A percentile compares a stretch with the other conserved stretches of the same genome.
Conservation (phyloP, 345 rosid species). For the Aquilaria yunnanensis region DNA sequence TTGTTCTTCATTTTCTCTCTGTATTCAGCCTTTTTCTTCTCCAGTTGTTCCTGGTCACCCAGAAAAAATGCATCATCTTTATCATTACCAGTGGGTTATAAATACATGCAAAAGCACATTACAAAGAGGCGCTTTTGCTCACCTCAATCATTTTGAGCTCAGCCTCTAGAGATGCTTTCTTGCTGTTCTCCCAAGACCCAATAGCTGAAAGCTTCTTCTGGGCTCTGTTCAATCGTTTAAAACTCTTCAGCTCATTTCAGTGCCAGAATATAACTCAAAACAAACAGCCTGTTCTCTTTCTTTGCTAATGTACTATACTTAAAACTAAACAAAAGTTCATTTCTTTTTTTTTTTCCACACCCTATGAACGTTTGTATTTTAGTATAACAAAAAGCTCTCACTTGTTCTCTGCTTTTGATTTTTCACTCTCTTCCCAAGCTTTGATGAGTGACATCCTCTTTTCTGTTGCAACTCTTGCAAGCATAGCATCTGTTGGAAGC, state of each 20-base stretch:
- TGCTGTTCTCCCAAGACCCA: constrained; percentile 63
- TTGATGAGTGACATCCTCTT: constrained; percentile 66
- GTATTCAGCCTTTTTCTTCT: constrained; percentile 70
- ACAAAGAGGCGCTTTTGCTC: background rate
- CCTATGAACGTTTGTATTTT: background rate
- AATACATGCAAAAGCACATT: background rate
- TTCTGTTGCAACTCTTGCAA: constrained; percentile 71
- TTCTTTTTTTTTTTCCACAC: too few species aligned
- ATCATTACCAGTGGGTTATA: background rate
- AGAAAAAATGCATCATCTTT: background rate
- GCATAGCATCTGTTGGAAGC: constrained; percentile 47
- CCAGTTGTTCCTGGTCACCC: constrained; percentile 53
- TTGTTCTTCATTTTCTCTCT: constrained; percentile 86
- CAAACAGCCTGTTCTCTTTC: background rate
- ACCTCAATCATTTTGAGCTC: constrained; percentile 61
- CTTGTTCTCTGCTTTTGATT: constrained; percentile 90
- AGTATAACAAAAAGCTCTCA: constrained; percentile 11
- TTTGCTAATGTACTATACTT: too few species aligned
- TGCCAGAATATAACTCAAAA: background rate
- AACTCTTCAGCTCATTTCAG: background rate
- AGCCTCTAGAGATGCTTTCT: constrained; percentile 56
- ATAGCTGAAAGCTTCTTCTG: constrained; percentile 52
- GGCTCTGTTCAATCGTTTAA: constrained; percentile 38
- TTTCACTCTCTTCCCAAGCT: constrained; percentile 99
- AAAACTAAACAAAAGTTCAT: too few species aligned